Evolutionary conservation across 164 flowering plant species (phyloP).

Genomic region (Amborella trichopoda): DNA sequence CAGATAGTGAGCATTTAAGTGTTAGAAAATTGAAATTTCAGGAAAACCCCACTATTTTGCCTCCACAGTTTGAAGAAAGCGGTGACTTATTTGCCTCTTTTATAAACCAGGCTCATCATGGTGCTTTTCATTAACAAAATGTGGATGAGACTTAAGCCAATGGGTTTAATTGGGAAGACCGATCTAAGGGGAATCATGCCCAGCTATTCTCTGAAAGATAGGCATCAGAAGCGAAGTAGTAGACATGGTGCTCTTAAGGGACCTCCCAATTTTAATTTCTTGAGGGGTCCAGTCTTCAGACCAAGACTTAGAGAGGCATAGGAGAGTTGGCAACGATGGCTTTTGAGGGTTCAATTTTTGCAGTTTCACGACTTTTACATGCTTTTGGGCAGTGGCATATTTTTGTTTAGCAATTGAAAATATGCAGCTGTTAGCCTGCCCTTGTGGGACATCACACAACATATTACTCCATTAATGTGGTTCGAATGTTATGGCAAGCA

Average conservation of each 20-base stretch:
- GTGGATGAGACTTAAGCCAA: slow-evolving; percentile 19
- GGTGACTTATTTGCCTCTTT: slow-evolving; percentile 20
- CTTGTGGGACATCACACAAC: slow-evolving; percentile 66
- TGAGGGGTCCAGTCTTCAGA: slow-evolving; percentile 45
- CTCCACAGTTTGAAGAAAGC: slow-evolving; percentile 27
- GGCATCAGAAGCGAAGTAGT: slow-evolving; percentile 34
- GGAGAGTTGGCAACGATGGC: slow-evolving; percentile 49
- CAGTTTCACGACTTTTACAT: slow-evolving; percentile 92
- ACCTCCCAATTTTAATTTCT: slow-evolving; percentile 56
- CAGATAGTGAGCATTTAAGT: too few relatives aligned
- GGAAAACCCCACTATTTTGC: slow-evolving; percentile 36
- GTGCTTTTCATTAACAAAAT: too few relatives aligned
- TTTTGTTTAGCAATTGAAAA: slow-evolving; percentile 87
- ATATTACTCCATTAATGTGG: slow-evolving; percentile 93
- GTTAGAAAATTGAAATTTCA: too few relatives aligned
- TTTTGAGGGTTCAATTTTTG: slow-evolving; percentile 75
- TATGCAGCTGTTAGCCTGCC: slow-evolving; percentile 94
- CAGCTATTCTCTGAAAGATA: slow-evolving; percentile 32
- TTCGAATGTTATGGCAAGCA: slow-evolving; percentile 99
- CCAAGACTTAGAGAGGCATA: slow-evolving; percentile 75
- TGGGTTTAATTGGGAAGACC: slow-evolving; percentile 19
- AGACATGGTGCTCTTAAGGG: slow-evolving; percentile 41
- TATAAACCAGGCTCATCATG: slow-evolving; percentile 12
- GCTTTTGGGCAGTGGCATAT: slow-evolving; percentile 94
- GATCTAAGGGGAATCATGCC: slow-evolving; percentile 26